phyloP scores from a whole-genome alignment of 768 basidiomycete genomes.

The Neoboletus brunneissimus region DNA sequence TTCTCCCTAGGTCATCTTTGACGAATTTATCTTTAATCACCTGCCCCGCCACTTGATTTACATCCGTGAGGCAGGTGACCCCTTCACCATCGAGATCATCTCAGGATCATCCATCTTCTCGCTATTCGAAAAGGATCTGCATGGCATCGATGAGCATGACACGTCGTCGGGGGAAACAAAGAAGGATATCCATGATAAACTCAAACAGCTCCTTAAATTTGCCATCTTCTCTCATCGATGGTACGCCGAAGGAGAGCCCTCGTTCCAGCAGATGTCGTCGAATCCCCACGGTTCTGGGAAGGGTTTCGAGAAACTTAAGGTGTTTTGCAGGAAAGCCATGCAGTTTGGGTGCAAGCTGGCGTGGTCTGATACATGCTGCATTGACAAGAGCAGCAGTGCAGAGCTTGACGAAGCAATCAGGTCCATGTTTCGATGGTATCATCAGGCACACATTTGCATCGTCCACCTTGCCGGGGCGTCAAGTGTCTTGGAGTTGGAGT shows the following conservation, averaged over 20 bases:
- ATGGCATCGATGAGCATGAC: neutral
- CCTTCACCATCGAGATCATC: neutral
- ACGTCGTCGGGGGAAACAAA: neutral
- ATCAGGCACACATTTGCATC: slow-evolving; percentile 11
- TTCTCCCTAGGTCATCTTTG: neutral
- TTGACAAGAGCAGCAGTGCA: slow-evolving; percentile 15
- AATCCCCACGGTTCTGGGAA: neutral
- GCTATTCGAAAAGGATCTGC: neutral
- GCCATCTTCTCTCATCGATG: slow-evolving; percentile 20
- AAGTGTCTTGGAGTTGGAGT: neutral
- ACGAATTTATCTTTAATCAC: neutral
- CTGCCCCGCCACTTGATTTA: neutral
- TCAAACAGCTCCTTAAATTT: slow-evolving; percentile 4
- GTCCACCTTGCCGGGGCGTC: slow-evolving; percentile 10
- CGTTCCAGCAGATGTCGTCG: neutral
- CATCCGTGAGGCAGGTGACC: neutral
- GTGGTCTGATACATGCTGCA: slow-evolving; percentile 18
- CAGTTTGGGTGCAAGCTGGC: slow-evolving; percentile 12
- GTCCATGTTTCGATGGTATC: slow-evolving; percentile 21
- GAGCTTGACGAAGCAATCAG: slow-evolving; percentile 18
- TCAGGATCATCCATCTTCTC: neutral
- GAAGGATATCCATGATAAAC: neutral
- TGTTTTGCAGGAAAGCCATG: slow-evolving; percentile 9
- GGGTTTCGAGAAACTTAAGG: slow-evolving; percentile 12
- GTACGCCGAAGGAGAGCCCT: slow-evolving; percentile 8